These are phyloP conservation scores for Malania oleifera DNA, from an alignment of 164 flowering plant genomes.

Conservation along the genomic window DNA sequence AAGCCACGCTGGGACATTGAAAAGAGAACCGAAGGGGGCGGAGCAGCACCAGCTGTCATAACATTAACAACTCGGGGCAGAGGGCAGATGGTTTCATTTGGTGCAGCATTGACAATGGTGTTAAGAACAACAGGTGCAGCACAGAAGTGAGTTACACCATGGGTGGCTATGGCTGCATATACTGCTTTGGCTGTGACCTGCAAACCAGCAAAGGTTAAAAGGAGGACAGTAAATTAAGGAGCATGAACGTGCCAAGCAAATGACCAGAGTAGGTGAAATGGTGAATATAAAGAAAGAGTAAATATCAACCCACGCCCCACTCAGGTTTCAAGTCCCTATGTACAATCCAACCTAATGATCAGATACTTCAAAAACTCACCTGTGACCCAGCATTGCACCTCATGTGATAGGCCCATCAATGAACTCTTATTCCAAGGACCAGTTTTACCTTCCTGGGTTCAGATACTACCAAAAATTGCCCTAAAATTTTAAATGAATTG, in stretches of 20 bases:
- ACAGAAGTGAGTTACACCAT: conserved; percentile 86
- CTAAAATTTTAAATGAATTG: neutral
- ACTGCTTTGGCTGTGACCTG: conserved; percentile 87
- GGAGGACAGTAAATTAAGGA: too few species aligned
- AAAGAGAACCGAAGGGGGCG: conserved; percentile 72
- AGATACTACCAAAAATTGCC: neutral
- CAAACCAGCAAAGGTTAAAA: neutral
- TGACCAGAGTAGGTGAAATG: too few species aligned
- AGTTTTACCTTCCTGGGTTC: neutral
- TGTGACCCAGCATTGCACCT: too few species aligned
- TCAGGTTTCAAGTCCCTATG: too few species aligned
- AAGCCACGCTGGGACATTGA: conserved; percentile 74
- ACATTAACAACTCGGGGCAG: conserved; percentile 76
- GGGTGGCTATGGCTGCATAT: conserved; percentile 68
- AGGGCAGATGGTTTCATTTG: conserved; percentile 64
- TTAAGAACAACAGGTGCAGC: conserved; percentile 98
- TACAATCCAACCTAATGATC: too few species aligned
- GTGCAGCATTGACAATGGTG: conserved; percentile 62
- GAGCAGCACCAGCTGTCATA: conserved; percentile 96
- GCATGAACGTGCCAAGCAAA: too few species aligned
- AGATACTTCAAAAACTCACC: too few species aligned
- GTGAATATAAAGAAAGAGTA: too few species aligned
- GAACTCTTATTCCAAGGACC: neutral
- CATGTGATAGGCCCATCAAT: neutral
- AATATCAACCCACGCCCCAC: too few species aligned